A percentile compares a stretch with the other conserved stretches of the same genome.
These are phyloP conservation scores for Gossypium lobatum DNA, from an alignment of 441 rosid genomes.

Conservation along the genomic window DNA sequence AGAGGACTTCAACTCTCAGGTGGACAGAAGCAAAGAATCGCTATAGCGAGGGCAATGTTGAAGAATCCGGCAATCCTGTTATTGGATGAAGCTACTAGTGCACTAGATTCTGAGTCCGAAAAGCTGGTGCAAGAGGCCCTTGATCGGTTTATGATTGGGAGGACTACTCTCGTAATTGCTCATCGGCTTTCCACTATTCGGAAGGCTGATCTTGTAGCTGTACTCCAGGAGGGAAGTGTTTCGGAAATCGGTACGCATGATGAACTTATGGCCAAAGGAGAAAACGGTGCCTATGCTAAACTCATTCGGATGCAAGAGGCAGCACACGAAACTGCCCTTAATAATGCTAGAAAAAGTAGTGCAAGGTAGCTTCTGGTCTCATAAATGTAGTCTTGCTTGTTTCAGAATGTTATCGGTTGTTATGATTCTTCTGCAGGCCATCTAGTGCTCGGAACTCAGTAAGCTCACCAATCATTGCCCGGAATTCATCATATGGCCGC, in stretches of 20 bases:
- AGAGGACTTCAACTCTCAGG: constrained; percentile 97
- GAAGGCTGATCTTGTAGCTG: constrained; percentile 97
- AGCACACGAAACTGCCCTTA: constrained; percentile 90
- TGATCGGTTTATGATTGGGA: constrained; percentile 96
- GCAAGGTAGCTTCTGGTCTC: constrained; percentile 54
- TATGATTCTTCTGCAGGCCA: constrained; percentile 52
- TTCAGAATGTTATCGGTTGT: neutral
- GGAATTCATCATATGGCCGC: constrained; percentile 94
- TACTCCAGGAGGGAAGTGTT: constrained; percentile 92
- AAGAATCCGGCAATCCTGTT: constrained; percentile 95
- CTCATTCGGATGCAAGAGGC: constrained; percentile 90
- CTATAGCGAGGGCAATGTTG: constrained; percentile 96
- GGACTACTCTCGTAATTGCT: constrained; percentile 94
- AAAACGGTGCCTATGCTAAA: constrained; percentile 82
- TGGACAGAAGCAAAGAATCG: constrained; percentile 97
- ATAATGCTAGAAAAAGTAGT: constrained; percentile 94
- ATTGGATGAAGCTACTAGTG: constrained; percentile 96
- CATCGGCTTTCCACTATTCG: constrained; percentile 97
- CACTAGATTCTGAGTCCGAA: constrained; percentile 95
- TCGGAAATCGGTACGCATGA: constrained; percentile 92
- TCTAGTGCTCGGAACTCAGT: constrained; percentile 98
- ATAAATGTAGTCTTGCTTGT: neutral
- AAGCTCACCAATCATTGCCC: constrained; percentile 93
- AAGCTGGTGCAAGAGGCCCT: constrained; percentile 98
- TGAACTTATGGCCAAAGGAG: constrained; percentile 87